Evolutionary conservation across 1,284 basidiomycete species (phyloP), one percentile per base, ranked within the genome.

Genomic region (Moesziomyces sp.): DNA sequence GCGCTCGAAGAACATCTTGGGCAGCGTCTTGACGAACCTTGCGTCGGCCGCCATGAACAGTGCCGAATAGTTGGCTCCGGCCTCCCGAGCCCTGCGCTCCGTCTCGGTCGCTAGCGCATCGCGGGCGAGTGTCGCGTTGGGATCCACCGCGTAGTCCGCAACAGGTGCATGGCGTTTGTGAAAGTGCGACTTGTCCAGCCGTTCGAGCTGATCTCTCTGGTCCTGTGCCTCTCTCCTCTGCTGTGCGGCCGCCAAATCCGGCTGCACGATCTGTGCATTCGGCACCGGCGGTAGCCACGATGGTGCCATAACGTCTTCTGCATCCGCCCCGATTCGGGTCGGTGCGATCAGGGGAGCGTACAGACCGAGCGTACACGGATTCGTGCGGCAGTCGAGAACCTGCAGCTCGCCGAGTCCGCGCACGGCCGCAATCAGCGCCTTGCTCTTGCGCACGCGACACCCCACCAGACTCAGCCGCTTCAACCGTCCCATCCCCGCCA

Each of bases 351-450:
- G 47, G 11, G 82, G 82, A 21, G 82, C 77, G 40, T 83, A 83
- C 21, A 83, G 60, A 10, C 82, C 79, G 16, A 81, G 65, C 18
- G 81, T 83, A 56, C 79, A 81, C 5, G 82, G 81, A 38, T 83
- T 83, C 46, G 73, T 78, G 7, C 82, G 74, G 19, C 59, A 60
- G 50, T 83, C 82, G 6, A 83, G 58, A 35, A 82, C 79, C 33
- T 67, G 62, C 45, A 84, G 72, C 61, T 78, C 74, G 3, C 49
- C 6, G 26, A 78, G 52, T 18, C 69, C 79, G 8, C 72, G 68
- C 0, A 84, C 58, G 1, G 76, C 72, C 0, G 65, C 61, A 24
- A 81, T 68, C 30, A 83, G 48, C 28, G 56, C 58, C 45, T 78
- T 71, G 52, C 74, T 70, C 46, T 62, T 66, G 45, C 69, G 69